These are phyloP conservation scores for Plasmodium reichenowi DNA, from an alignment of 169 alveolate genomes.

Conservation along the genomic window DNA sequence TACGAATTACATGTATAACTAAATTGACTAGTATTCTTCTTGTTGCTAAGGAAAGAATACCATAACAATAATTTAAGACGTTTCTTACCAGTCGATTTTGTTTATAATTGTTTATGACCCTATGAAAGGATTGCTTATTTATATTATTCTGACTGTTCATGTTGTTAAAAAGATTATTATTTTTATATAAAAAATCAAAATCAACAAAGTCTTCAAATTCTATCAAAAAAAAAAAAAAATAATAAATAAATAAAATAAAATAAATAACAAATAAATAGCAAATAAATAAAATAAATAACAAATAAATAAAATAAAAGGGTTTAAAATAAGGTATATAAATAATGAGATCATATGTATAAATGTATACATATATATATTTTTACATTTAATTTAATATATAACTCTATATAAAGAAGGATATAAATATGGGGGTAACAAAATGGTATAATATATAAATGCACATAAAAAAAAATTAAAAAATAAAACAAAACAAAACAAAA, in stretches of 20 bases:
- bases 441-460: too few species aligned
- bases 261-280: not conserved
- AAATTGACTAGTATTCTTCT: constrained; percentile 47
- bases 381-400: too few species aligned
- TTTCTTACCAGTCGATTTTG: constrained; percentile 21
- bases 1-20: constrained; percentile 14
- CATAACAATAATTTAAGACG: constrained; percentile 17
- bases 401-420: too few species aligned
- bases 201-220: constrained; percentile 41
- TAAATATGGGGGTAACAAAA: too few species aligned
- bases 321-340: too few species aligned
- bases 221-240: constrained; percentile 21
- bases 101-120: not conserved
- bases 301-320: not conserved
- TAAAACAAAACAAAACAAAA: not conserved
- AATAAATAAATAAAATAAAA: not conserved
- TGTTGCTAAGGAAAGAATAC: constrained; percentile 44
- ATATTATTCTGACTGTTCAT: not conserved
- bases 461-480: constrained; percentile 5
- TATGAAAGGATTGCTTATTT: constrained; percentile 1
- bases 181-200: constrained; percentile 13
- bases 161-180: constrained; percentile 1
- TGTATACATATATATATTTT: too few species aligned
- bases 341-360: too few species aligned
- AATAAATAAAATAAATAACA: not conserved